Base-by-base conservation (phyloP, 345 rosid species). In the Geranium brycei region DNA sequence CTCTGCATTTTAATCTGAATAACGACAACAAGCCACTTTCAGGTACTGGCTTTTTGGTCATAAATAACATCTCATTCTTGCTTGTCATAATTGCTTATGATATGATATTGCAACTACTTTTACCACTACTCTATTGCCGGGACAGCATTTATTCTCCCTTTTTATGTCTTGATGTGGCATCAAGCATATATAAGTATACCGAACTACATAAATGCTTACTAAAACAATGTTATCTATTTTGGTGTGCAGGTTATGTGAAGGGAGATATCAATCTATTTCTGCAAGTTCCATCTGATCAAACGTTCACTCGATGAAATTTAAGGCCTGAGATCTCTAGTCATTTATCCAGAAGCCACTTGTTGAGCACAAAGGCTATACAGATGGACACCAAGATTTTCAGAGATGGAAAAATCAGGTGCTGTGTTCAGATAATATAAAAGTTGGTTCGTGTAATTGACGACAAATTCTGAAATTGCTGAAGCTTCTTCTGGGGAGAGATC, bases 401-500 rank as follows among this genome's bases (percentile, higher is more conserved):
- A 68, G 71, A 60, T 59, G 67, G 60, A 74, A 69, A 61, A 67
- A 71, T 65, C 73, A 72, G 65, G 63, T 56, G 11, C 63, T 60
- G 12, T 40, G 66, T 57, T 69, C 64, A 6, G 61, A 62, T 51
- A 66, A 57, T 66, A 19, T 66, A 19, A 65, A 62, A 67, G 59
- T 51, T 79, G 75, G 73, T 71, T 74, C 69, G 51, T 62, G 59
- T 68, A 73, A 51, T 69, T 76, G 74, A 79, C 78, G 28, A 62
- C 80, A 59, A 79, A 74, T 71, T 79, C 76, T 7, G 78, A 79
- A 63, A 71, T 76, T 41, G 71, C 76, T 17, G 82, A 79, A 71
- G 72, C 69, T 62, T 73, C 78, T 17, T 65, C 75, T 2, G 68
- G 56, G 78, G 75, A 80, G 72, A 59, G 71, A 71, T 73, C 99